A percentile compares a stretch with the other conserved stretches of the same genome.
Evolutionary conservation across 2,329 filamentous ascomycete genomes (phyloP).

Genomic region (Neurospora sp.): DNA sequence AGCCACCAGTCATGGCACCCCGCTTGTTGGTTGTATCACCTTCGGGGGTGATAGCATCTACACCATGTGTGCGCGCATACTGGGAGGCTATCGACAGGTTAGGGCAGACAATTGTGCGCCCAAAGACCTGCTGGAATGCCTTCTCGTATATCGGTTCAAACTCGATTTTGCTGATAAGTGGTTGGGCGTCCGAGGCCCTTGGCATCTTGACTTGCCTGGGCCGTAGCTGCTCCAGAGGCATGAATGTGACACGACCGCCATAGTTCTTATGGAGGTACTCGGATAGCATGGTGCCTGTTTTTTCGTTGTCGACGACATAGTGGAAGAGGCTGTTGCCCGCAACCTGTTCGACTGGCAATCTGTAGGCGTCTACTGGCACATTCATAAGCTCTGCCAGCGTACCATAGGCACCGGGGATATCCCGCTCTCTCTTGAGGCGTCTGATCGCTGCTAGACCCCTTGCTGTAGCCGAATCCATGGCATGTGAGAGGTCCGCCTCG

Average conservation of each 20-base stretch:
- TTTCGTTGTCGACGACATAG: conserved; percentile 87
- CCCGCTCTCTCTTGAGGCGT: conserved; percentile 67
- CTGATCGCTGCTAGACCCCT: conserved; percentile 81
- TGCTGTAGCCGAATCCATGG: conserved; percentile 84
- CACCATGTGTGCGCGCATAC: conserved; percentile 83
- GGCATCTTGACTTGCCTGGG: conserved; percentile 67
- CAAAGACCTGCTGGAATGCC: conserved; percentile 91
- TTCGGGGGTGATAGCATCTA: conserved; percentile 88
- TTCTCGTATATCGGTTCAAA: conserved; percentile 70
- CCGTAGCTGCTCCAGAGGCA: conserved; percentile 77
- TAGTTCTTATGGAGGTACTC: conserved; percentile 70
- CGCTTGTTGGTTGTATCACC: conserved; percentile 93
- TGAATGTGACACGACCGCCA: conserved; percentile 84
- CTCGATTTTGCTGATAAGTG: conserved; percentile 73
- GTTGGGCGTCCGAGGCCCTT: conserved; percentile 76
- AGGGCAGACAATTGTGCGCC: conserved; percentile 88
- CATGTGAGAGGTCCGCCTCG: conserved; percentile 66
- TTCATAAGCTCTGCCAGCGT: conserved; percentile 89
- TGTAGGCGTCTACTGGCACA: conserved; percentile 67
- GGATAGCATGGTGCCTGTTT: conserved; percentile 73
- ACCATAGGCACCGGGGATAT: conserved; percentile 81
- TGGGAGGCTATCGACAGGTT: conserved; percentile 80
- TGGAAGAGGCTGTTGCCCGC: conserved; percentile 91
- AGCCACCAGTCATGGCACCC: conserved; percentile 91
- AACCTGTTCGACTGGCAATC: conserved; percentile 83